Base-by-base conservation (phyloP, 352 stramenopile genomes). In the Globisporangium solare region DNA sequence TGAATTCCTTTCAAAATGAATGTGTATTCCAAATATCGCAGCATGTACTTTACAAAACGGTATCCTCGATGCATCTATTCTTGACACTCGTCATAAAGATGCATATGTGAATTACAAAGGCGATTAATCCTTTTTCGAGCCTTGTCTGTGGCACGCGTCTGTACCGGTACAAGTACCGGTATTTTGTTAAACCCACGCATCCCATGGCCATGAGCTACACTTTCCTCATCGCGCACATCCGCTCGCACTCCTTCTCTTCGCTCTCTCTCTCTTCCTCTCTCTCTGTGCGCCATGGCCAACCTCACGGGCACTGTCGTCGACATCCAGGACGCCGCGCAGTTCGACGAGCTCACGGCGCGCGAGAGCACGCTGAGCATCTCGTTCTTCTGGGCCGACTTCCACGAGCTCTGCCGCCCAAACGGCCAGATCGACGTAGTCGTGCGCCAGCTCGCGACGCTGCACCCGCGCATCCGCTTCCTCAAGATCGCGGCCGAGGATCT, bases 321-420 rank as follows among this genome's bases (percentile, higher is more conserved):
- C 56, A 65, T 92, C n/a, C 73, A 87, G 68, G 78, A 80, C 66
- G 79, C 55, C 40, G 71, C 74, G 53, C 79, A 90, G 70, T 92
- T 88, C 61, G 79, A 92, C 53, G 76, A 90, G 65, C 70, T 83
- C 42, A 90, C 78, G 45, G 78, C 76, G 53, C 76, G 78, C 45
- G 83, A 92, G 42, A 79, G 78, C 39, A 89, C 77, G 65, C 74
- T 92, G 21, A 88, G 79, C 27, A 82, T 94, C 56, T 62, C 68
- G 49, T 92, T 92, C 66, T 94, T 94, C 69, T 94, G 83, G 79
- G 84, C 84, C 20, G 83, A 92, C 42, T 92, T 90, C 62, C 80
- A 91, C 60, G 81, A 91, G 61, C 73, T 79, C 37, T 90, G 81
- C 63, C 75, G 76, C 43, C 82, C 81, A n/a, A 92, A 94, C 56